phyloP scores from a whole-genome alignment of 176 grass and related monocot species.

The Canna indica region DNA sequence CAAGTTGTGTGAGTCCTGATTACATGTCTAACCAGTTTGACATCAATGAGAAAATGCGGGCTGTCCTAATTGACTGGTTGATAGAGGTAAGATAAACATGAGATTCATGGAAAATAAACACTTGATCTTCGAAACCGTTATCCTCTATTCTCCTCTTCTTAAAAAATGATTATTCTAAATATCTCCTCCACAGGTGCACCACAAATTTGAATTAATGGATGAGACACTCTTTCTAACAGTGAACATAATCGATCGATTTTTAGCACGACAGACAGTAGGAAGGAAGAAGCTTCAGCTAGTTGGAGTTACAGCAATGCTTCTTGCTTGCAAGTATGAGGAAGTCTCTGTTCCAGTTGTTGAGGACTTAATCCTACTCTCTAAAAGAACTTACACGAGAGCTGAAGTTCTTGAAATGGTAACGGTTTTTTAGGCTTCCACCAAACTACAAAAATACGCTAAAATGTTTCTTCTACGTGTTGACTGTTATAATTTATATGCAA shows the following conservation, averaged over 20 bases:
- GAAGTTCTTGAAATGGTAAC: slow-evolving; percentile 82
- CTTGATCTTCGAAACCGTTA: background rate
- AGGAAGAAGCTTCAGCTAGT: slow-evolving; percentile 93
- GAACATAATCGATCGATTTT: slow-evolving; percentile 74
- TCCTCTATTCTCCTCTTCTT: too few species aligned
- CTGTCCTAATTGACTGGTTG: slow-evolving; percentile 81
- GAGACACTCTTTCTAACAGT: slow-evolving; percentile 76
- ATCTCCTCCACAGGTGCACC: slow-evolving; percentile 46
- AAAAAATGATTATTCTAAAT: background rate
- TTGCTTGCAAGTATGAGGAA: slow-evolving; percentile 92
- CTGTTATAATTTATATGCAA: too few species aligned
- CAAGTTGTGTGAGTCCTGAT: slow-evolving; percentile 51
- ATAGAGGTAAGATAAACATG: slow-evolving; percentile 46
- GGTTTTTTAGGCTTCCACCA: background rate
- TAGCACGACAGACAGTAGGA: slow-evolving; percentile 38
- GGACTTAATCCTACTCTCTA: slow-evolving; percentile 75
- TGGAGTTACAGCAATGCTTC: slow-evolving; percentile 77
- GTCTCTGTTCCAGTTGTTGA: slow-evolving; percentile 58
- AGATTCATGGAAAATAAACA: background rate
- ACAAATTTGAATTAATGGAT: slow-evolving; percentile 72
- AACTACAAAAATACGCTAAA: background rate
- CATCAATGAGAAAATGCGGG: slow-evolving; percentile 90
- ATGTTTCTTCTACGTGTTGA: background rate
- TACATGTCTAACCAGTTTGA: slow-evolving; percentile 74
- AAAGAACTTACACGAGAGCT: slow-evolving; percentile 55